These are phyloP conservation scores for Linnemannia hyalina DNA, from an alignment of 192 early-diverging fungal species.

Conservation along the genomic window DNA sequence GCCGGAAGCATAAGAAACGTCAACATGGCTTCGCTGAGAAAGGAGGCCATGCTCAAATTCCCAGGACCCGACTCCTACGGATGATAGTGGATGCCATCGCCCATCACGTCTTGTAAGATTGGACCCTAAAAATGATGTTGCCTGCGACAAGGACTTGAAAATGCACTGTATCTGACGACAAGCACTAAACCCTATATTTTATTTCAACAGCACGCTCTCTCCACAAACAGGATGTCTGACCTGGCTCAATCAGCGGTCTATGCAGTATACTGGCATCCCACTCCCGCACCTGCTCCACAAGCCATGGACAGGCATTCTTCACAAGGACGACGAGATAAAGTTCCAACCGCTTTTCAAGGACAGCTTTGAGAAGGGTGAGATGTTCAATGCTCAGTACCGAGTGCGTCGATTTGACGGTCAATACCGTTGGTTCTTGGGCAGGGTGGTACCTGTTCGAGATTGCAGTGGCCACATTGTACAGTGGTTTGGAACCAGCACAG, in stretches of 20 bases:
- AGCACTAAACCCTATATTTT: neutral
- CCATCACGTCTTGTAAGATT: slow-evolving; percentile 68
- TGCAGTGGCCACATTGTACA: slow-evolving; percentile 65
- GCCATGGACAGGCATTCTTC: slow-evolving; percentile 61
- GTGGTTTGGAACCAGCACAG: slow-evolving; percentile 71
- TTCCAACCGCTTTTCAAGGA: slow-evolving; percentile 58
- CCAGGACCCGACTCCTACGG: slow-evolving; percentile 61
- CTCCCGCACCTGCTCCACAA: slow-evolving; percentile 60
- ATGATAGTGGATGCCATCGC: slow-evolving; percentile 68
- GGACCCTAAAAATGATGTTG: neutral
- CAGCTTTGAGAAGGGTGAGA: slow-evolving; percentile 62
- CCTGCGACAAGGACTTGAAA: too few species aligned
- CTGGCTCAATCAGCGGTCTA: slow-evolving; percentile 66
- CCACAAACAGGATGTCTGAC: slow-evolving; percentile 59
- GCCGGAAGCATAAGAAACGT: slow-evolving; percentile 33
- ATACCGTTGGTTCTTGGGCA: slow-evolving; percentile 66
- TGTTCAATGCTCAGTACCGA: slow-evolving; percentile 65
- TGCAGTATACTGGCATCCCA: slow-evolving; percentile 62
- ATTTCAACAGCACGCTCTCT: slow-evolving; percentile 58
- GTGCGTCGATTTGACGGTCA: slow-evolving; percentile 67
- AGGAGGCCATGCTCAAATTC: slow-evolving; percentile 37
- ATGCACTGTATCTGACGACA: too few species aligned
- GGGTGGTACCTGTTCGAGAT: slow-evolving; percentile 65
- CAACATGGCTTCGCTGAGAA: slow-evolving; percentile 36
- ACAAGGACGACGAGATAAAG: slow-evolving; percentile 61